Conservation (phyloP, 1,284 basidiomycete genomes). For the Naganishia sp. region DNA sequence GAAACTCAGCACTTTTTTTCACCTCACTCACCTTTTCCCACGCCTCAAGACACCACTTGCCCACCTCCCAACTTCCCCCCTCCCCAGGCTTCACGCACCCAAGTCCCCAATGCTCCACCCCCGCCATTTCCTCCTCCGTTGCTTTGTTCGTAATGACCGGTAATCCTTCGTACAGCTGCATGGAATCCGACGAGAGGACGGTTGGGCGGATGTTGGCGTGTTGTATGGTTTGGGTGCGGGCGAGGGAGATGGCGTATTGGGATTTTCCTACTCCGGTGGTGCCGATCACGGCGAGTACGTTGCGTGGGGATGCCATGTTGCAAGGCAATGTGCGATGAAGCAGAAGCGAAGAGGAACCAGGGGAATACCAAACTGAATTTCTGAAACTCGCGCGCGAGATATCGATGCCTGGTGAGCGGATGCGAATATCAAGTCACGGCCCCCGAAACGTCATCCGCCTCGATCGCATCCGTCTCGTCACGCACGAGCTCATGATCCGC, state of each 20-base stretch:
- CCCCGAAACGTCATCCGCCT: not conserved
- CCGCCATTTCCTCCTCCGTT: conserved; percentile 70
- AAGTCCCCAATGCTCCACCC: conserved; percentile 86
- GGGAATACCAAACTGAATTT: no score
- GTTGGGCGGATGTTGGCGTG: conserved; percentile 4
- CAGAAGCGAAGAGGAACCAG: no score
- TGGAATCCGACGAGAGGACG: conserved; percentile 93
- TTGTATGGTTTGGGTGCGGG: not conserved
- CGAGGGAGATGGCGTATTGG: conserved; percentile 81
- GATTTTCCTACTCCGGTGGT: conserved; percentile 98
- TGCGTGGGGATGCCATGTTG: conserved; percentile 24
- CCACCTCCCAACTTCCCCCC: conserved; percentile 75
- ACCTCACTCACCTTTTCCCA: conserved; percentile 61
- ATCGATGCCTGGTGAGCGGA: no score
- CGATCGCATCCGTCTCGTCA: no score
- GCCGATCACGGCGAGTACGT: conserved; percentile 74
- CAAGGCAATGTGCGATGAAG: no score
- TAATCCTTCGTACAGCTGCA: conserved; percentile 95
- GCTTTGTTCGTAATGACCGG: conserved; percentile 97
- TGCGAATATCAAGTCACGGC: not conserved
- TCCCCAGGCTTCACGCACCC: conserved; percentile 79
- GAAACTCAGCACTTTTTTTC: not conserved
- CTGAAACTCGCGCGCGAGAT: no score
- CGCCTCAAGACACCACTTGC: conserved; percentile 73
- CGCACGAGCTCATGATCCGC: no score